Conservation (phyloP, 129 eudicot genomes). For the Logfia minima region DNA sequence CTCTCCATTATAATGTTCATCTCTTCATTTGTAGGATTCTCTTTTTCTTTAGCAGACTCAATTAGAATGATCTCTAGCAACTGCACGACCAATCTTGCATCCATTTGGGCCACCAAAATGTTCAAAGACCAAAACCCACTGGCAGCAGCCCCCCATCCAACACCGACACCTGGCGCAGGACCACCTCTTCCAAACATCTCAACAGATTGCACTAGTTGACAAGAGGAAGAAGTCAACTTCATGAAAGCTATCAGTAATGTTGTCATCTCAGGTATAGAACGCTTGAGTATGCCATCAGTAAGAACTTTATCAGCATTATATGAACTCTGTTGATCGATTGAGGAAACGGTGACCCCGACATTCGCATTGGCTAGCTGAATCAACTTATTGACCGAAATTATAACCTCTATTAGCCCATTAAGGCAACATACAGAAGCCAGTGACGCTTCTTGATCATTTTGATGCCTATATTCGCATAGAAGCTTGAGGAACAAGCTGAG, state of each 20-base stretch:
- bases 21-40: slow-evolving; percentile 37
- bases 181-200: slow-evolving; percentile 94
- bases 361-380: slow-evolving; percentile 49
- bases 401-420: slow-evolving; percentile 55
- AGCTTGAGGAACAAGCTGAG: slow-evolving; percentile 42
- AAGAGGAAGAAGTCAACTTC: slow-evolving; percentile 45
- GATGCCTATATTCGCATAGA: slow-evolving; percentile 54
- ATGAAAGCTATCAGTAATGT: slow-evolving; percentile 44
- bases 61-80: slow-evolving; percentile 47
- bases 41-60: slow-evolving; percentile 24
- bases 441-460: slow-evolving; percentile 51
- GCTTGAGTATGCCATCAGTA: slow-evolving; percentile 57
- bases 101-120: slow-evolving; percentile 66
- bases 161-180: slow-evolving; percentile 95
- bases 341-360: slow-evolving; percentile 20
- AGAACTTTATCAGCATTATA: slow-evolving; percentile 55
- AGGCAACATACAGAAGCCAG: slow-evolving; percentile 76
- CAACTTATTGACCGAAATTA: slow-evolving; percentile 49
- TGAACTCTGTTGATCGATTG: slow-evolving; percentile 16
- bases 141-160: slow-evolving; percentile 90
- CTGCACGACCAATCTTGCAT: slow-evolving; percentile 58
- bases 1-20: slow-evolving; percentile 39
- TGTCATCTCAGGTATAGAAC: slow-evolving; percentile 44
- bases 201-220: slow-evolving; percentile 45
- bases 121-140: slow-evolving; percentile 88